Evolutionary conservation across 306 rosid genomes (phyloP).

Genomic region (Lablab purpureus): DNA sequence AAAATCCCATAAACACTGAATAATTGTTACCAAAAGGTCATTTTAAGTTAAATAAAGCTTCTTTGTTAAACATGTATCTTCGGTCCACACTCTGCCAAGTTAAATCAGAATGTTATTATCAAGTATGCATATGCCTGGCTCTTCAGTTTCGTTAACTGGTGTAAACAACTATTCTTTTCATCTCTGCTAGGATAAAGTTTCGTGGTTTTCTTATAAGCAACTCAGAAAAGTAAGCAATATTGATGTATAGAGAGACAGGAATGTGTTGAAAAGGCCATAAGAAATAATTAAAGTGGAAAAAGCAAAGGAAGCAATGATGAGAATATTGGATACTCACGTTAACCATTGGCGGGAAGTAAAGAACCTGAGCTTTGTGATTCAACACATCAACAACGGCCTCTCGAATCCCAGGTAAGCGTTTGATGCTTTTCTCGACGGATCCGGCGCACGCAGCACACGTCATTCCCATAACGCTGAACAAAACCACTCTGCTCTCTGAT

Average conservation of each 20-base stretch:
- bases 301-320: not conserved
- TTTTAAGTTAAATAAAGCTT: not conserved
- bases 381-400: slow-evolving; percentile 75
- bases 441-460: slow-evolving; percentile 85
- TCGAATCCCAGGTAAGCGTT: slow-evolving; percentile 76
- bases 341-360: slow-evolving; percentile 56
- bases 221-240: not conserved
- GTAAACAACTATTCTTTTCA: no score
- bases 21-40: not conserved
- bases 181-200: no score
- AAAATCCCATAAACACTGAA: not conserved
- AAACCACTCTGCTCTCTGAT: slow-evolving; percentile 57
- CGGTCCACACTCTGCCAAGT: not conserved
- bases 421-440: slow-evolving; percentile 74
- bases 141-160: not conserved
- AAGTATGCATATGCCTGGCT: not conserved
- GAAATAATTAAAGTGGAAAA: not conserved
- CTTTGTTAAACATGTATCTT: not conserved
- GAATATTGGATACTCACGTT: slow-evolving; percentile 51
- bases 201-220: not conserved
- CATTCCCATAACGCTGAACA: slow-evolving; percentile 66
- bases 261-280: not conserved
- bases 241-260: not conserved
- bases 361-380: slow-evolving; percentile 69
- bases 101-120: not conserved